Conservation (phyloP, 805 yeast genomes). For the Kazachstania kunashirensis region DNA sequence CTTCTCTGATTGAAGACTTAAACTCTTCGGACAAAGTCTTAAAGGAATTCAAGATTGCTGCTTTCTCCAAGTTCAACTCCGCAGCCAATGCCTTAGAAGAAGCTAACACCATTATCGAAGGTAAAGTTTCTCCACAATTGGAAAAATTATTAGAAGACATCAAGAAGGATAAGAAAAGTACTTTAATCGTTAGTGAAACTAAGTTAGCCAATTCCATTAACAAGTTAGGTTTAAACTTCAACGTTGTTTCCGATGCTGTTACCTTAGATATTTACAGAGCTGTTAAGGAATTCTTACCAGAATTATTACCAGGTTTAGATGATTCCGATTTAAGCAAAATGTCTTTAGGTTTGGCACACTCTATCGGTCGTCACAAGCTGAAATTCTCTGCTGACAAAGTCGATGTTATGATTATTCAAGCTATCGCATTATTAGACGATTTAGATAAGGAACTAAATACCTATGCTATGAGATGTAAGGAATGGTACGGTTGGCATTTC, state of each 20-base stretch:
- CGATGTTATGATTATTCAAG: conserved; percentile 98
- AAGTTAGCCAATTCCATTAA: conserved; percentile 94
- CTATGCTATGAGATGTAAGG: conserved; percentile 97
- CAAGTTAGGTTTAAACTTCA: conserved; percentile 80
- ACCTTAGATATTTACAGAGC: conserved; percentile 93
- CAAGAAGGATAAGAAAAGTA: conserved; percentile 73
- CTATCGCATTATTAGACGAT: conserved; percentile 91
- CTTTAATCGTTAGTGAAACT: conserved; percentile 85
- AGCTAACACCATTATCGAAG: conserved; percentile 84
- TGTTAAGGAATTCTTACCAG: conserved; percentile 86
- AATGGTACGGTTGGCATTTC: conserved; percentile 99
- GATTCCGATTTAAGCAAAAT: conserved; percentile 80
- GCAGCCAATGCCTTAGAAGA: conserved; percentile 96
- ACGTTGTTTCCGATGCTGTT: conserved; percentile 89
- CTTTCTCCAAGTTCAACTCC: conserved; percentile 85
- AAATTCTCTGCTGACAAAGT: conserved; percentile 97
- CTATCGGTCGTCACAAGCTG: conserved; percentile 95
- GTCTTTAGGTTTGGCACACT: conserved; percentile 97
- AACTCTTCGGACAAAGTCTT: conserved; percentile 77
- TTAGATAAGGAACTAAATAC: conserved; percentile 95
- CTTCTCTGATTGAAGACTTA: conserved; percentile 63
- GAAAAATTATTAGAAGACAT: conserved; percentile 64
- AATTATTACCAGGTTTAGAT: conserved; percentile 83
- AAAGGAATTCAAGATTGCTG: conserved; percentile 85
- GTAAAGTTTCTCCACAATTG: conserved; percentile 81